Conservation (phyloP, 768 basidiomycete genomes). For the Phlebiopsis flavidoalba region DNA sequence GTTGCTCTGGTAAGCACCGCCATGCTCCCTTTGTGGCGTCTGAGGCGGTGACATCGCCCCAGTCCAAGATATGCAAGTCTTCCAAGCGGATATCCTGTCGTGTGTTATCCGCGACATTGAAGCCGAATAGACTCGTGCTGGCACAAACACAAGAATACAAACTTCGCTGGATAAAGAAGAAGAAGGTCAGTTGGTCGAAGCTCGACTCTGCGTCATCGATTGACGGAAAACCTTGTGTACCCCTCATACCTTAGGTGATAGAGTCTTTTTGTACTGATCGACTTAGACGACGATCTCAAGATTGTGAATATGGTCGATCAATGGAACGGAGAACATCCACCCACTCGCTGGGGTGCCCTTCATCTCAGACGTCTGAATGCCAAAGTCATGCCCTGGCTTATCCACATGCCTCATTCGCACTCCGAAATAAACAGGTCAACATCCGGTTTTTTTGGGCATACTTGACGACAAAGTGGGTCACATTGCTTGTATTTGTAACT, state of each 20-base stretch:
- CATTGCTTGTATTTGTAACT: no score
- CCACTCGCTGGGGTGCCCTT: slow-evolving; percentile 42
- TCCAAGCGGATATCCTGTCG: slow-evolving; percentile 47
- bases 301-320: slow-evolving; percentile 55
- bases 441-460: no score
- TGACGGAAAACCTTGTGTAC: background rate
- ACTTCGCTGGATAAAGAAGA: slow-evolving; percentile 41
- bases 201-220: background rate
- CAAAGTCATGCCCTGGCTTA: slow-evolving; percentile 47
- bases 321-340: slow-evolving; percentile 52
- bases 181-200: slow-evolving; percentile 38
- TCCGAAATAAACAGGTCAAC: background rate
- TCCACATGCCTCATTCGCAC: slow-evolving; percentile 16
- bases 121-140: slow-evolving; percentile 57
- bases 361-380: slow-evolving; percentile 47
- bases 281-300: slow-evolving; percentile 60
- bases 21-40: background rate
- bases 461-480: no score
- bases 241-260: slow-evolving; percentile 35
- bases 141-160: slow-evolving; percentile 60
- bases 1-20: slow-evolving; percentile 42
- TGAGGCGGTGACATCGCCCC: background rate
- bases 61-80: slow-evolving; percentile 52
- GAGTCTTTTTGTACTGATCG: slow-evolving; percentile 58
- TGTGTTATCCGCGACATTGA: slow-evolving; percentile 52